Conservation (phyloP, 2,329 filamentous ascomycete genomes). For the Stagonosporopsis cucurbitacearum region DNA sequence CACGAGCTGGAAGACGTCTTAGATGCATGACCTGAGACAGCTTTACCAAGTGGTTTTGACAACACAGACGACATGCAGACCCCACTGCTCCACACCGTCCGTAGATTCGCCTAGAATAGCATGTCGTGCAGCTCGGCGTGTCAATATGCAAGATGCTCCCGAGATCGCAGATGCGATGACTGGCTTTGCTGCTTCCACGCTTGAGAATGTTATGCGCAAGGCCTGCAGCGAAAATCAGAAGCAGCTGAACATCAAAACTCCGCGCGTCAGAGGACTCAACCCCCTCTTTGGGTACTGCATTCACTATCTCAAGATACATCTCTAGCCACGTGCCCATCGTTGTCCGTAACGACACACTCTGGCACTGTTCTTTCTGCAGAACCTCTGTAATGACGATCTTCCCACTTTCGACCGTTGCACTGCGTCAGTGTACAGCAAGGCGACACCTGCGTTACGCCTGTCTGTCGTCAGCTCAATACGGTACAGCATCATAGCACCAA, state of each 20-base stretch:
- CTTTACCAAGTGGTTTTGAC: constrained; percentile 9
- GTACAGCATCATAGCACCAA: constrained; percentile 10
- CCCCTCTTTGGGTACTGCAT: neutral
- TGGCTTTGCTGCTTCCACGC: constrained; percentile 9
- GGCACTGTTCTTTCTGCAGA: constrained; percentile 7
- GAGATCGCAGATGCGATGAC: constrained; percentile 15
- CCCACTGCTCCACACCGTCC: constrained; percentile 8
- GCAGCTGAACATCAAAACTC: neutral
- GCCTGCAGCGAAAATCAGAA: constrained; percentile 4
- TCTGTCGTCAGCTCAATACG: constrained; percentile 6
- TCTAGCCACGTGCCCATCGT: constrained; percentile 6
- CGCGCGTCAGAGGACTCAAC: neutral
- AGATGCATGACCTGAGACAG: constrained; percentile 9
- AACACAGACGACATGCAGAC: constrained; percentile 5
- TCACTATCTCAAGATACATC: constrained; percentile 2
- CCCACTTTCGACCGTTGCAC: constrained; percentile 4
- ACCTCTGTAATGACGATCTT: constrained; percentile 14
- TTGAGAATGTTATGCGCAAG: constrained; percentile 1
- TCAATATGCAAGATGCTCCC: constrained; percentile 16
- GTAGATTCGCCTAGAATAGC: constrained; percentile 10
- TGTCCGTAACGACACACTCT: neutral
- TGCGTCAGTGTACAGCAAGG: constrained; percentile 5
- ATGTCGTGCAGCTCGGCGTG: constrained; percentile 10
- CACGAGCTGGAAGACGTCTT: constrained; percentile 19
- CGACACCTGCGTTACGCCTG: constrained; percentile 13